phyloP scores from a whole-genome alignment of 805 yeast genomes.

The Sugiyamaella marilandica region DNA sequence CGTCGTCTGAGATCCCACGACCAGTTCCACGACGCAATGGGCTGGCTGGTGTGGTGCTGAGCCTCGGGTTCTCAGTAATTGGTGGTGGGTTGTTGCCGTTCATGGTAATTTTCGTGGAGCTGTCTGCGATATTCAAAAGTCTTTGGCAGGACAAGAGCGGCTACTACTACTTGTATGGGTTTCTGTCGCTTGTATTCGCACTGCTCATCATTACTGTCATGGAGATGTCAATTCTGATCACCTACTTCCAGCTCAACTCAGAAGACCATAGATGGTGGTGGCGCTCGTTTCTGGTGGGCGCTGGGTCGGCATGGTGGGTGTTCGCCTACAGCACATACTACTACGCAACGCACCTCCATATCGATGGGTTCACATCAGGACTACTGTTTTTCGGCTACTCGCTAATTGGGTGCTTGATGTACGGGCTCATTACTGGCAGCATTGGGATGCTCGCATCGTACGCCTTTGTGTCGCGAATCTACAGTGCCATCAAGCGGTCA shows the following conservation, averaged over 20 bases:
- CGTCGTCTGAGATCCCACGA: slow-evolving; percentile 28
- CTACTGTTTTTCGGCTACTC: slow-evolving; percentile 70
- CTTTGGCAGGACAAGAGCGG: slow-evolving; percentile 78
- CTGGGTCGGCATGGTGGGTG: slow-evolving; percentile 68
- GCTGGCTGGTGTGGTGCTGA: slow-evolving; percentile 10
- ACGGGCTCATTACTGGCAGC: slow-evolving; percentile 72
- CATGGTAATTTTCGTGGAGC: slow-evolving; percentile 73
- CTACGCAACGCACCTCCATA: slow-evolving; percentile 50
- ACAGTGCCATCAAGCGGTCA: slow-evolving; percentile 46
- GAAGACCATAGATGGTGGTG: slow-evolving; percentile 74
- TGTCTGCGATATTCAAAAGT: slow-evolving; percentile 65
- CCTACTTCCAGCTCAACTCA: slow-evolving; percentile 56
- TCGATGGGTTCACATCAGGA: slow-evolving; percentile 57
- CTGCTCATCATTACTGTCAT: slow-evolving; percentile 58
- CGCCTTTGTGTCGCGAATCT: slow-evolving; percentile 58
- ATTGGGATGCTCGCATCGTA: slow-evolving; percentile 66
- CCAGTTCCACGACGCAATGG: slow-evolving; percentile 28
- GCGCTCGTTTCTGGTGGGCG: slow-evolving; percentile 68
- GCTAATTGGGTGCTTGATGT: slow-evolving; percentile 53
- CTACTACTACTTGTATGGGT: slow-evolving; percentile 76
- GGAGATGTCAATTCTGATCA: slow-evolving; percentile 67
- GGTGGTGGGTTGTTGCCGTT: slow-evolving; percentile 73
- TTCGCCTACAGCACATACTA: slow-evolving; percentile 63
- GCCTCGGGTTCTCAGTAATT: slow-evolving; percentile 19
- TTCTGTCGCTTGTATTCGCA: slow-evolving; percentile 56